phyloP scores from a whole-genome alignment of 495 filamentous ascomycete genomes.

The Alectoria sarmentosa region DNA sequence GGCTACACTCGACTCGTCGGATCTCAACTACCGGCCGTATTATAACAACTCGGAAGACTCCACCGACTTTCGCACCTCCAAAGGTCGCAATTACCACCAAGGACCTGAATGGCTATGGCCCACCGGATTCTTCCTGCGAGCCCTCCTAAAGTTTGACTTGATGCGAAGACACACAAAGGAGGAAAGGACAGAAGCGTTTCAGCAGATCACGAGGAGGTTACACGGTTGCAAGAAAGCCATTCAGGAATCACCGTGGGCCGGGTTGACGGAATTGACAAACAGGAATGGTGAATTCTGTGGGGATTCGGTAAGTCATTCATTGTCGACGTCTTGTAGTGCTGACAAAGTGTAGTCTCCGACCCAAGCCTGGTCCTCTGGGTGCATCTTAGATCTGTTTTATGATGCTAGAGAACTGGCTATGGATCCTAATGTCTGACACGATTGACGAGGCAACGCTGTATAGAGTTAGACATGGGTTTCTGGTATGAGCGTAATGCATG shows the following conservation, averaged over 20 bases:
- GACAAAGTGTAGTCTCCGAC: slow-evolving; percentile 61
- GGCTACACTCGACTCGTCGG: slow-evolving; percentile 87
- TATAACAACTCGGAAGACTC: slow-evolving; percentile 95
- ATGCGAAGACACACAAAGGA: slow-evolving; percentile 54
- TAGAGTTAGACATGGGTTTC: neutral
- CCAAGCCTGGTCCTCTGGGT: slow-evolving; percentile 91
- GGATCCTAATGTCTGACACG: slow-evolving; percentile 15
- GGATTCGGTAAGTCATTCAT: slow-evolving; percentile 61
- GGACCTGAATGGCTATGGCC: slow-evolving; percentile 99
- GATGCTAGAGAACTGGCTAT: slow-evolving; percentile 56
- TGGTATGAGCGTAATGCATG: neutral
- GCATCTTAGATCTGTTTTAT: slow-evolving; percentile 89
- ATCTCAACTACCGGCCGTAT: slow-evolving; percentile 86
- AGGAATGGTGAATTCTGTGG: slow-evolving; percentile 72
- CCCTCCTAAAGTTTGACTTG: slow-evolving; percentile 84
- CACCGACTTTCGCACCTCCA: slow-evolving; percentile 78
- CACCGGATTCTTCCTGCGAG: slow-evolving; percentile 87
- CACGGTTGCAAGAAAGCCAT: slow-evolving; percentile 77
- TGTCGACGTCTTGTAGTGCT: slow-evolving; percentile 19
- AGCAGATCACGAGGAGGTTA: slow-evolving; percentile 82
- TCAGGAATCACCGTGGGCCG: slow-evolving; percentile 73
- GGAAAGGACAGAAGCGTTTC: slow-evolving; percentile 75
- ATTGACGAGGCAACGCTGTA: neutral
- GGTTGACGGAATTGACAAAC: slow-evolving; percentile 89
- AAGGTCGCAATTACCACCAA: slow-evolving; percentile 96